Percentiles rank a stretch among this genome's conserved stretches.
Evolutionary conservation across 441 rosid species (phyloP).

Genomic region (Mallotus japonicus): DNA sequence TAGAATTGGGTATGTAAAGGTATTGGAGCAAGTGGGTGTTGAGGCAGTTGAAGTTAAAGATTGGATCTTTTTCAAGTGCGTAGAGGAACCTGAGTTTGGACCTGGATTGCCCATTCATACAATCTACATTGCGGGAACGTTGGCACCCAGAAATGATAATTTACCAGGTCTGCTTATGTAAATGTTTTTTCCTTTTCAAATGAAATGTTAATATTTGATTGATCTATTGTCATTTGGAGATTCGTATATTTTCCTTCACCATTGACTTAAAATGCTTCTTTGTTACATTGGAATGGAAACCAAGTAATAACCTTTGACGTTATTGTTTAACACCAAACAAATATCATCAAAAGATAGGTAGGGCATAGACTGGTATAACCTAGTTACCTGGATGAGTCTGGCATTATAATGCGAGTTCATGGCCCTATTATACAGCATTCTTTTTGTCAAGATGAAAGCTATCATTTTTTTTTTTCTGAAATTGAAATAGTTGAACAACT

Average conservation of each 20-base stretch:
- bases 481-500: too few relatives aligned
- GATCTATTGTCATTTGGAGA: not conserved
- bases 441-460: too few relatives aligned
- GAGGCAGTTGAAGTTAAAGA: slow-evolving; percentile 41
- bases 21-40: slow-evolving; percentile 48
- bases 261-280: not conserved
- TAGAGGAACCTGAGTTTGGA: slow-evolving; percentile 81
- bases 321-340: too few relatives aligned
- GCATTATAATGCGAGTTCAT: too few relatives aligned
- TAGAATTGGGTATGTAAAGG: slow-evolving; percentile 32
- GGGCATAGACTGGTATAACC: not conserved
- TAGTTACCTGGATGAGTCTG: too few relatives aligned
- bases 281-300: not conserved
- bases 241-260: not conserved
- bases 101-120: slow-evolving; percentile 53
- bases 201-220: not conserved
- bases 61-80: slow-evolving; percentile 57
- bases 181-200: not conserved
- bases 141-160: slow-evolving; percentile 24
- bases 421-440: too few relatives aligned
- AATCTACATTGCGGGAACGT: slow-evolving; percentile 52
- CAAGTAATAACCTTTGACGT: too few relatives aligned
- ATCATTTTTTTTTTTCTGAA: too few relatives aligned
- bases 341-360: not conserved
- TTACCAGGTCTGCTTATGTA: slow-evolving; percentile 45